Conservation (phyloP, 257 asterid species). For the Solanum chaucha region DNA sequence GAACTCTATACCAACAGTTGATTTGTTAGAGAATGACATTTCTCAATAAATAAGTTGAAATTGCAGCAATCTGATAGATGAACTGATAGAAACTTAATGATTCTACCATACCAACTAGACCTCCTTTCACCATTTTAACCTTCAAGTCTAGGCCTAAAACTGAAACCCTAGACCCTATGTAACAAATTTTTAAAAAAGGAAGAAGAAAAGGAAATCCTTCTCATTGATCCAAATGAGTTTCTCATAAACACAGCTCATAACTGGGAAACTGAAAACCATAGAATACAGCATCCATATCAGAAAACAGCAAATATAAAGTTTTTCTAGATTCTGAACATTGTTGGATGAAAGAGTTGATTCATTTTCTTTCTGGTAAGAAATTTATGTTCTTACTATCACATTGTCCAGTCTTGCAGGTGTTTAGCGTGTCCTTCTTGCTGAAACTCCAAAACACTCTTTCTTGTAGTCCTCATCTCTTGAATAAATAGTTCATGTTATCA, state of each 20-base stretch:
- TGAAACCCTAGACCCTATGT: neutral
- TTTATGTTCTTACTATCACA: neutral
- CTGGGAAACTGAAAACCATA: neutral
- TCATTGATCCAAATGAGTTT: neutral
- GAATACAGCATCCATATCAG: neutral
- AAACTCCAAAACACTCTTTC: neutral
- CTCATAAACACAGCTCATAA: neutral
- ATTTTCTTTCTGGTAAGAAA: neutral
- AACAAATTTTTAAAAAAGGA: neutral
- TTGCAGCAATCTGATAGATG: neutral
- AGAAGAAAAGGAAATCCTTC: neutral
- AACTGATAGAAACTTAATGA: neutral
- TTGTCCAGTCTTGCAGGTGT: neutral
- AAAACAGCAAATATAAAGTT: neutral
- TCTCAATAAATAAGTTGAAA: neutral
- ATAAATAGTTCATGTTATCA: neutral
- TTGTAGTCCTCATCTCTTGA: neutral
- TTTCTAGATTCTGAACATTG: neutral
- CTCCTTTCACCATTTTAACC: neutral
- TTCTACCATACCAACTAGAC: neutral
- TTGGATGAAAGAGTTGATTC: neutral
- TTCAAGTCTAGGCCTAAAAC: neutral
- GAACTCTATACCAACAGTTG: neutral
- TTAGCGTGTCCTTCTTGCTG: neutral
- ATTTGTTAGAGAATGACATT: neutral